A percentile compares a stretch with the other conserved stretches of the same genome.
Conservation (phyloP, 2,329 filamentous ascomycete species). For the Tolypocladium paradoxum region DNA sequence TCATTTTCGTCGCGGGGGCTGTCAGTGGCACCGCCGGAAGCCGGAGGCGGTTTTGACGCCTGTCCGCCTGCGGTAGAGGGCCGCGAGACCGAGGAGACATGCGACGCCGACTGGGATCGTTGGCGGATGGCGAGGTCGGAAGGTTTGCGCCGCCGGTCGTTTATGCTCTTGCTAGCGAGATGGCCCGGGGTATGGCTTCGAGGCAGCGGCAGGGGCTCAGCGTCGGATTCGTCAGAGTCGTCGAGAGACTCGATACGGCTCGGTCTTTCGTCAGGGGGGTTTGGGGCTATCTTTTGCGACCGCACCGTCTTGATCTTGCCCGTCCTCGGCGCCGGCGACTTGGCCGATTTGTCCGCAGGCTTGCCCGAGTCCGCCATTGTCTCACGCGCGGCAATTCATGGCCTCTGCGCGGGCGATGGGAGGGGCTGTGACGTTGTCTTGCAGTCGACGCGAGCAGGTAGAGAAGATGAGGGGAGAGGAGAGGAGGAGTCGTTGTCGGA, state of each 20-base stretch:
- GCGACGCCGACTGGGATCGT: slow-evolving; percentile 39
- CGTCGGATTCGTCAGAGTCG: slow-evolving; percentile 23
- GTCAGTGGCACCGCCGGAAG: slow-evolving; percentile 12
- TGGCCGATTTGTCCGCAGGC: slow-evolving; percentile 19
- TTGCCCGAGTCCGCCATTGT: slow-evolving; percentile 33
- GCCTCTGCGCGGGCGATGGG: slow-evolving; percentile 5
- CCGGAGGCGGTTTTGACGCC: slow-evolving; percentile 11
- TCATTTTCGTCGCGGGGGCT: slow-evolving; percentile 12
- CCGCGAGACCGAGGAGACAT: slow-evolving; percentile 18
- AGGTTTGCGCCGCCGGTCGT: slow-evolving; percentile 36
- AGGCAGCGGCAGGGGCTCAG: slow-evolving; percentile 27
- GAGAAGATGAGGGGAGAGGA: background rate
- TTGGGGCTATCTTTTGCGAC: slow-evolving; percentile 40
- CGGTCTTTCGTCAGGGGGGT: slow-evolving; percentile 8
- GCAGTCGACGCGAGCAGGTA: background rate
- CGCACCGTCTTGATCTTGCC: slow-evolving; percentile 27
- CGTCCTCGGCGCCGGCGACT: slow-evolving; percentile 15
- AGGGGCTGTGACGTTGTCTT: background rate
- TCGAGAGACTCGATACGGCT: slow-evolving; percentile 13
- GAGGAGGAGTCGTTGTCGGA: background rate
- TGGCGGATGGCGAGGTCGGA: slow-evolving; percentile 43
- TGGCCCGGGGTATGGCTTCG: slow-evolving; percentile 54
- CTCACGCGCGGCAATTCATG: slow-evolving; percentile 18
- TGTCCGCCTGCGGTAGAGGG: slow-evolving; percentile 9
- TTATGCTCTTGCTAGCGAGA: slow-evolving; percentile 44